Conservation (phyloP, 2,329 filamentous ascomycete genomes). For the Orbilia ellipsospora region DNA sequence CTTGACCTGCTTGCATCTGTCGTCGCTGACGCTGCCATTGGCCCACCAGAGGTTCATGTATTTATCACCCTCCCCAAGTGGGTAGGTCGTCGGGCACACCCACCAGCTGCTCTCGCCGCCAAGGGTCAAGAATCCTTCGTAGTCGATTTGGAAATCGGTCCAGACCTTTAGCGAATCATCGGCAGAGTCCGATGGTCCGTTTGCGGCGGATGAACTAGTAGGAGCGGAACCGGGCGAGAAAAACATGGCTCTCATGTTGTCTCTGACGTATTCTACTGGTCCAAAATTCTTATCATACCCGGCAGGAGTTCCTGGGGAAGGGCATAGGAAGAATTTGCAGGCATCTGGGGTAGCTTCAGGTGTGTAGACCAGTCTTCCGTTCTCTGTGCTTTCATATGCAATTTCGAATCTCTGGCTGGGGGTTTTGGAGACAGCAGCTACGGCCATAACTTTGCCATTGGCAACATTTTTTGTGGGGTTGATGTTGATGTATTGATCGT, state of each 20-base stretch:
- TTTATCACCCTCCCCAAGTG: constrained; percentile 1
- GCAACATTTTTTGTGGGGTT: constrained; percentile 23
- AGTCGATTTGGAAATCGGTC: constrained; percentile 43
- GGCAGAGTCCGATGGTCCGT: not conserved
- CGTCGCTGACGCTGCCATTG: constrained; percentile 36
- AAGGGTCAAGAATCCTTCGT: constrained; percentile 24
- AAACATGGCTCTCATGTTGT: constrained; percentile 48
- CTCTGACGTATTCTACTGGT: constrained; percentile 39
- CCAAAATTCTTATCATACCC: constrained; percentile 38
- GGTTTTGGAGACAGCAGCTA: constrained; percentile 22
- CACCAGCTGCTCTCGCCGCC: constrained; percentile 44
- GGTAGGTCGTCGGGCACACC: constrained; percentile 41
- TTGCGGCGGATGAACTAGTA: not conserved
- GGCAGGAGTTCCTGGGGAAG: constrained; percentile 22
- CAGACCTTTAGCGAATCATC: constrained; percentile 33
- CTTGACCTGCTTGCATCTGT: constrained; percentile 36
- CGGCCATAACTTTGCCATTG: constrained; percentile 37
- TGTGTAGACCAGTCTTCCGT: constrained; percentile 37
- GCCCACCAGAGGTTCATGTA: constrained; percentile 53
- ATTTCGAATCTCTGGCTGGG: constrained; percentile 39
- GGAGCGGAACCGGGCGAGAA: constrained; percentile 26
- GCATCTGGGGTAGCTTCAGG: constrained; percentile 26
- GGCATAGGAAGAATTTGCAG: constrained; percentile 49
- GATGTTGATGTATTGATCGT: constrained; percentile 32
- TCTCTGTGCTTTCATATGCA: constrained; percentile 26